Base-by-base conservation (phyloP, 73 alveolate species). In the Symbiodinium natans region DNA sequence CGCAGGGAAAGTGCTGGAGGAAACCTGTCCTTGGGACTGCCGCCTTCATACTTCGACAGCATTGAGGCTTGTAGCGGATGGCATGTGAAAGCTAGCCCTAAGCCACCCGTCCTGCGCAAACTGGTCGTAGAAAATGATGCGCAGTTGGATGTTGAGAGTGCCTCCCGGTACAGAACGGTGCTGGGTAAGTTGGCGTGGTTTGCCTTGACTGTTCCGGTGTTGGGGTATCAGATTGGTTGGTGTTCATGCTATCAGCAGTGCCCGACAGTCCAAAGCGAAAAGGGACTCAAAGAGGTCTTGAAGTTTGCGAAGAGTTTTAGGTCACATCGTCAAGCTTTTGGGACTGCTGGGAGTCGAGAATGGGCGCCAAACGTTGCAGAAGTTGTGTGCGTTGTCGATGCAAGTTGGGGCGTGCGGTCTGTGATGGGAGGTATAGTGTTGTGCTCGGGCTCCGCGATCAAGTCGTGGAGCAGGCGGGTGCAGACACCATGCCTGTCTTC, bases 131-230 rank as follows among this genome's bases (percentile, higher is more conserved):
- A 36, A 34, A n/a, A 80, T 4, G 87, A 80, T 15, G 11, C 5
- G 56, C 56, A 43, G 11, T 15, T 80, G 31, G 29, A 10, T 9
- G 87, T 54, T 2, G 56, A 25, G 11, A 9, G 27, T 13, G 56
- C 59, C 21, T 3, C 56, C 19, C 54, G 5, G 34, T 80, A 9
- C 56, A 48, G 87, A 3, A 34, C 39, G 23, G 56, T 36, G 3
- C 33, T 80, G 29, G 87, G 87, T 9, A 34, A 39, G 52, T 54
- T 80, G 3, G 87, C 87, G 1, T 80, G 87, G 87, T 36, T 80
- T 29, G 2, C 59, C 4, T 46, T 80, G 87, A 34, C 87, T 6
- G 29, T 80, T 10, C 87, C 87, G 17, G 34, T 11, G 3, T 3
- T 36, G 1, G 29, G 34, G 34, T 80, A 80, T 46, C 52, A 80